Base-by-base conservation (phyloP, 2,329 filamentous ascomycete species). In the Xylaria arbuscula region DNA sequence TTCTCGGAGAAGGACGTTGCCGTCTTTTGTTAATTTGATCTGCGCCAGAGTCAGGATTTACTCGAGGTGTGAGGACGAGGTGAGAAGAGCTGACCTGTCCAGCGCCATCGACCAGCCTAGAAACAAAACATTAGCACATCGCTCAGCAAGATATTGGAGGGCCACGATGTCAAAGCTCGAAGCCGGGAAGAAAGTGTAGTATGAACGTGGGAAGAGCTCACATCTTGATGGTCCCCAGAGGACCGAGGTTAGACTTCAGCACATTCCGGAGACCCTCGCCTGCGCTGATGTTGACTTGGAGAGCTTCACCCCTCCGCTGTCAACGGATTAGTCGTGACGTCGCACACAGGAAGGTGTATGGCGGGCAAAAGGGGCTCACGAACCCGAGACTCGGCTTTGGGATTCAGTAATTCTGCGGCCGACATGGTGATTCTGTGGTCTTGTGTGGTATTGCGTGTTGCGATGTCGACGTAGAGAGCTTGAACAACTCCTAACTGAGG, bases 1-100 rank as follows among this genome's bases (percentile, higher is more conserved):
- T 81, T 92, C 89, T 76, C 89, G 85, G 72, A 91, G 82, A 32
- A 91, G 85, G 69, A 98, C 95, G 78, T 97, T 98, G 80, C 96
- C 96, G 83, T 99, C 96, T 83, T 99, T 99, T 76, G 96, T 99
- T 80, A 99, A 88, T 85, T 99, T 99, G 85, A 99, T 99, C 89
- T 96, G 51, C 17, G 17, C 51, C 51, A n/a, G 28, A 3, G 51
- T 54, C 28, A 54, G 51, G 51, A 19, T 17, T 54, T 11, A 1
- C n/a, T 36, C 32, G 28, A 54, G 36, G 17, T n/a, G 51, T 22
- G 28, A 54, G 48, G 17, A 17, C 15, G 13, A 28, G 5, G 38
- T 8, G 19, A 24, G 55, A 13, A 64, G 70, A 71, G 78, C 81
- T 77, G 86, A 90, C 88, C 83, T 88, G 88, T 76, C 90, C 90